Base-by-base conservation (phyloP, 1,284 basidiomycete genomes). In the Pseudozyma sp. region DNA sequence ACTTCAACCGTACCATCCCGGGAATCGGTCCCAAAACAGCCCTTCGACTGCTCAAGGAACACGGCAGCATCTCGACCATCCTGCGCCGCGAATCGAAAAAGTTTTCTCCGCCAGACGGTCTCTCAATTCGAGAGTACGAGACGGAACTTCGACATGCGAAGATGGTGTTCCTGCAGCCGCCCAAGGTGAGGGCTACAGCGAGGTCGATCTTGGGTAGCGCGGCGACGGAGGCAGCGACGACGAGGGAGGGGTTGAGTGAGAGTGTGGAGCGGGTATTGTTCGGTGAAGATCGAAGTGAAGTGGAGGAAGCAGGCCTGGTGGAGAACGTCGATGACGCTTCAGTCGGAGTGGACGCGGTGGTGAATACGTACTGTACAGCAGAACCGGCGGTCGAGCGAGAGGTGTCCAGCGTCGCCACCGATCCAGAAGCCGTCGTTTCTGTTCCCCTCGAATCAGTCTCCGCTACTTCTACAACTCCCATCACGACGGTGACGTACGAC, bases 1-100 rank as follows among this genome's bases (percentile, higher is more conserved):
- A 84, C 50, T 84, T 81, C 54, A 83, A 83, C 58, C 69, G 79
- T 31, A 82, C 82, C 9, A 47, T 84, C 4, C 77, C 81, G 0
- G 76, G 79, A 0, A 74, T 84, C 10, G 81, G 77, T 10, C 66
- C 75, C 6, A 66, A 65, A n/a, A 75, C 64, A 16, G 80, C 73
- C 1, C 48, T 78, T 0, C 60, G 56, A 7, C 52, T 81, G 47
- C 68, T 81, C 10, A 73, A 75, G 19, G 68, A 78, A 40, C 74
- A 80, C 39, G 68, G 71, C 0, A 68, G 58, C 30, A 81, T 81
- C 43, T 47, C 66, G 10, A 51, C 54, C 1, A 77, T 81, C 17
- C 40, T 78, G 30, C 39, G 51, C 13, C 60, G 58, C 11, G 63
- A 69, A 17, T 45, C 51, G 31, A 53, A 54, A 16, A 69, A 72